Base-by-base conservation (phyloP, 371 early-diverging fungal genomes). In the Actinomortierella ambigua region DNA sequence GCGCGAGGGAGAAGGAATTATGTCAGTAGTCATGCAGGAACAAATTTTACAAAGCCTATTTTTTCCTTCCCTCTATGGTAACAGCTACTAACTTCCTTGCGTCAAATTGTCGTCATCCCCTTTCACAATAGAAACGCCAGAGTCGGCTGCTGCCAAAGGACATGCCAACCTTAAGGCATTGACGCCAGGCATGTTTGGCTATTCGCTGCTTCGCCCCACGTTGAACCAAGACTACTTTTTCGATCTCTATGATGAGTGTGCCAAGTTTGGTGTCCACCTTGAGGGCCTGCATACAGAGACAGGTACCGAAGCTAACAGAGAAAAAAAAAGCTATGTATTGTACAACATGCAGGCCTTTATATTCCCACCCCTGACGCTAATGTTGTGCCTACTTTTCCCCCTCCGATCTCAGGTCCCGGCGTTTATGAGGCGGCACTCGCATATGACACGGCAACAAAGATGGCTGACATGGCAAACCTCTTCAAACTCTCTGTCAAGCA, bases 201-300 rank as follows among this genome's bases (percentile, higher is more conserved):
- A 92, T 63, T 89, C 90, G 3, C 58, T 92, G 15, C 65, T 89
- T n/a, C 87, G 95, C 13, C 90, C 95, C 0, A 51, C 84, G 1
- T 68, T 88, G 22, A 82, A 92, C 55, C 85, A 89, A 66, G 84
- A 84, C 5, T 93, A 88, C 67, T 93, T 89, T 65, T 79, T 89
- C 43, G 83, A 85, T 51, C 82, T 93, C 40, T 90, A 86, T 77
- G 87, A 91, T 58, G 80, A 86, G 65, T 84, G 87, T 55, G 77
- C 61, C 18, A 66, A 81, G 26, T 88, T 90, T 61, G 82, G 79
- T 5, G 79, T 93, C 15, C 87, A 87, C 27, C 65, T 95, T 2
- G 95, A 95, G 69, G 85, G 90, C 26, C 87, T 86, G 69, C 93
- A 93, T 61, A 93, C 93, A 6, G 95, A 95, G 66, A 91, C 92